Evolutionary conservation across 2,329 filamentous ascomycete species (phyloP).

Genomic region (Alternaria consortialis): DNA sequence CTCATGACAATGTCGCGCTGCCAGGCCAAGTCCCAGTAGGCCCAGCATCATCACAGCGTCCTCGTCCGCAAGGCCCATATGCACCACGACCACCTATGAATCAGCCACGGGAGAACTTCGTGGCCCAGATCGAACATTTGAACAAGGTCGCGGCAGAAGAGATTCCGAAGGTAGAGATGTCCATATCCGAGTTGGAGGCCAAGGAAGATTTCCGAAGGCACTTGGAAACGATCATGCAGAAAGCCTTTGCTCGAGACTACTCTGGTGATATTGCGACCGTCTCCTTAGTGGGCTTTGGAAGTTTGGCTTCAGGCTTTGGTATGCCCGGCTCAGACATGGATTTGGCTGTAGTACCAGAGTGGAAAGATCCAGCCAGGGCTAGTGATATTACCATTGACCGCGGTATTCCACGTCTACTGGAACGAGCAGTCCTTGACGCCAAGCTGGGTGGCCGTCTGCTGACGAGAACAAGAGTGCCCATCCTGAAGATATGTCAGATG

Average conservation of each 20-base stretch:
- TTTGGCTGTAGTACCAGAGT: constrained; percentile 75
- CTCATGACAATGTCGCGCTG: constrained; percentile 20
- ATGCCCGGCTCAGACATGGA: constrained; percentile 93
- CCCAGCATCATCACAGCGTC: constrained; percentile 15
- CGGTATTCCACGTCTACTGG: constrained; percentile 75
- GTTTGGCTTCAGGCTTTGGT: constrained; percentile 84
- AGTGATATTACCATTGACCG: constrained; percentile 57
- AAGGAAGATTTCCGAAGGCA: constrained; percentile 75
- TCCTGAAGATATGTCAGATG: constrained; percentile 83
- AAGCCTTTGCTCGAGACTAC: constrained; percentile 62
- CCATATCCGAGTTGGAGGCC: constrained; percentile 67
- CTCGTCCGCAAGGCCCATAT: constrained; percentile 23
- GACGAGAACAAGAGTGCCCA: constrained; percentile 81
- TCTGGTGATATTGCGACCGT: constrained; percentile 64
- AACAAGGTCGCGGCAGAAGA: constrained; percentile 56
- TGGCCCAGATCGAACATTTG: constrained; percentile 54
- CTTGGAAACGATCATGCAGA: constrained; percentile 71
- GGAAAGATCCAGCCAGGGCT: constrained; percentile 39
- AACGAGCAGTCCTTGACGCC: constrained; percentile 75
- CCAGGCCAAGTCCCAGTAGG: constrained; percentile 10
- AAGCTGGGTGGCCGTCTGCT: constrained; percentile 81
- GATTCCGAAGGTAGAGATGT: constrained; percentile 70
- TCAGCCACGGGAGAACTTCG: constrained; percentile 35
- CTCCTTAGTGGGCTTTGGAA: constrained; percentile 81
- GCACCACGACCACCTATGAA: constrained; percentile 25